A percentile compares a stretch with the other conserved stretches of the same genome.
phyloP scores from a whole-genome alignment of 345 rosid genomes.

The Euphorbia pulcherrima region DNA sequence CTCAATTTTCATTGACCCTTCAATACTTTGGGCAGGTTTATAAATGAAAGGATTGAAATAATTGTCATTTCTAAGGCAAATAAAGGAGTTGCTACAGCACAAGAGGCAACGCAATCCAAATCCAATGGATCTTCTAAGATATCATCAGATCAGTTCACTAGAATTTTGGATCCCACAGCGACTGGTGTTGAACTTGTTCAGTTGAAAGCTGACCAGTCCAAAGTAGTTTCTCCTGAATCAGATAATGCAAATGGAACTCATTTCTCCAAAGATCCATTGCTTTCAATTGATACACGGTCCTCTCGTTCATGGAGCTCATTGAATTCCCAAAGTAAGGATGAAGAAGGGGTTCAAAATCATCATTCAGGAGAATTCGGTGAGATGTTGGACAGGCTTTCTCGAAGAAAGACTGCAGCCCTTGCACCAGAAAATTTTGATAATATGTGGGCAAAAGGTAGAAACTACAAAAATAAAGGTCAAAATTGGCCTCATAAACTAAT shows the following conservation, averaged over 20 bases:
- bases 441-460: conserved; percentile 97
- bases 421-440: conserved; percentile 96
- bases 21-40: conserved; percentile 51
- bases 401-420: conserved; percentile 78
- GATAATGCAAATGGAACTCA: conserved; percentile 38
- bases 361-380: conserved; percentile 76
- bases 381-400: conserved; percentile 69
- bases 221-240: conserved; percentile 30
- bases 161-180: conserved; percentile 69
- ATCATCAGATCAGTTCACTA: conserved; percentile 65
- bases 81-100: conserved; percentile 39
- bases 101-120: conserved; percentile 51
- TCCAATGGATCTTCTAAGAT: conserved; percentile 54
- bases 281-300: conserved; percentile 69
- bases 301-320: conserved; percentile 70
- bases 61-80: conserved; percentile 61
- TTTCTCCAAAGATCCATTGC: conserved; percentile 83
- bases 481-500: conserved; percentile 35
- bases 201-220: conserved; percentile 54
- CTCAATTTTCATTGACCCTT: conserved; percentile 15
- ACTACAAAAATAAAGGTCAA: conserved; percentile 57
- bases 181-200: conserved; percentile 93
- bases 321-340: conserved; percentile 44
- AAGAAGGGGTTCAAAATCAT: conserved; percentile 39
- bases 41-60: conserved; percentile 87